These are phyloP conservation scores for Pichia sp. DNA, from an alignment of 1,139 yeast genomes.

Conservation along the genomic window DNA sequence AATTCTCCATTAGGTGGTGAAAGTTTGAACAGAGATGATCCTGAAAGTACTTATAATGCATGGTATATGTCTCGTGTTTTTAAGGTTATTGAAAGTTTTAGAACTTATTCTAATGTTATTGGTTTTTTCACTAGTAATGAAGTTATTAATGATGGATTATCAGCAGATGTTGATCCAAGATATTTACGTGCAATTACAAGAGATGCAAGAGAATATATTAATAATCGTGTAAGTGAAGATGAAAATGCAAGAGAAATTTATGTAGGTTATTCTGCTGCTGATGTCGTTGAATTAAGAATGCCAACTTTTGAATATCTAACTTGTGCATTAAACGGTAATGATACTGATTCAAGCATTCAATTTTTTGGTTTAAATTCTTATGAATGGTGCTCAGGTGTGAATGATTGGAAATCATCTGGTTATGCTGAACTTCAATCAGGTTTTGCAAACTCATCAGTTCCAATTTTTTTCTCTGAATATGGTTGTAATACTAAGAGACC, in stretches of 20 bases:
- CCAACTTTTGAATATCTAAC: conserved; percentile 79
- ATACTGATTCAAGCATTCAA: conserved; percentile 64
- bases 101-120: conserved; percentile 71
- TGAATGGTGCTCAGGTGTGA: conserved; percentile 82
- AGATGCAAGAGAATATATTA: conserved; percentile 80
- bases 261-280: conserved; percentile 92
- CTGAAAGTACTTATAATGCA: conserved; percentile 61
- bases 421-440: conserved; percentile 56
- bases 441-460: conserved; percentile 62
- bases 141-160: conserved; percentile 72
- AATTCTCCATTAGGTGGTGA: conserved; percentile 64
- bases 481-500: conserved; percentile 64
- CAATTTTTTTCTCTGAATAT: conserved; percentile 81
- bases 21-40: conserved; percentile 69
- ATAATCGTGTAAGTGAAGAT: conserved; percentile 26
- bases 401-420: conserved; percentile 63
- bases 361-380: conserved; percentile 90
- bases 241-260: conserved; percentile 72
- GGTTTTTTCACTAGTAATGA: conserved; percentile 96
- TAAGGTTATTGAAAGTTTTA: conserved; percentile 75
- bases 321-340: conserved; percentile 52
- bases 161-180: conserved; percentile 57
- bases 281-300: conserved; percentile 61
- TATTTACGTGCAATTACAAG: conserved; percentile 88
- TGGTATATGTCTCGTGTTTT: conserved; percentile 70